Evolutionary conservation across 129 eudicot species (phyloP).

Genomic region (Deinandra increscens): DNA sequence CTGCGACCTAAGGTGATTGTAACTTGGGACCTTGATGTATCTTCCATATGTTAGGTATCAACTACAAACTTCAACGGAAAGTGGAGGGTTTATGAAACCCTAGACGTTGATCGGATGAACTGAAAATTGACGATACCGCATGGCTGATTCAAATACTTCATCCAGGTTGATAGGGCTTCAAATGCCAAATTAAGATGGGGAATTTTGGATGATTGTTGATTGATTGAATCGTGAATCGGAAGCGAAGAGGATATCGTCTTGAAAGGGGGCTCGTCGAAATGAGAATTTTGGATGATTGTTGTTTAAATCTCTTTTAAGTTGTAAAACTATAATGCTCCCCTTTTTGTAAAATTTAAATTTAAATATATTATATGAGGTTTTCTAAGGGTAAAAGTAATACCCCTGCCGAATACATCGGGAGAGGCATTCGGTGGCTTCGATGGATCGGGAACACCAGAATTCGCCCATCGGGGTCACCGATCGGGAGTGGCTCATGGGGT

Average conservation of each 20-base stretch:
- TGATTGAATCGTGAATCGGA: not conserved
- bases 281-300: too few species aligned
- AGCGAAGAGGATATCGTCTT: not conserved
- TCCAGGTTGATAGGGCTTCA: not conserved
- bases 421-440: too few species aligned
- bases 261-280: not conserved
- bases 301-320: too few species aligned
- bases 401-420: too few species aligned
- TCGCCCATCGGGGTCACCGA: too few species aligned
- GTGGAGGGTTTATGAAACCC: constrained; percentile 30
- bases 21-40: constrained; percentile 60
- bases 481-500: too few species aligned
- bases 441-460: too few species aligned
- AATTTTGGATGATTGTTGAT: constrained; percentile 1
- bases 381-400: too few species aligned
- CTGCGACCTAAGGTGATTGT: constrained; percentile 82
- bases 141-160: not conserved
- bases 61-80: constrained; percentile 2
- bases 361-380: too few species aligned
- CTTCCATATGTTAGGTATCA: too few species aligned
- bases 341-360: too few species aligned
- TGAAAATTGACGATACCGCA: constrained; percentile 7
- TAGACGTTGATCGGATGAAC: constrained; percentile 22
- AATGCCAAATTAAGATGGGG: not conserved
- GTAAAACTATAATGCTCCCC: too few species aligned